Conservation (phyloP, 139 green algal genomes). For the Coelastrella sp. region DNA sequence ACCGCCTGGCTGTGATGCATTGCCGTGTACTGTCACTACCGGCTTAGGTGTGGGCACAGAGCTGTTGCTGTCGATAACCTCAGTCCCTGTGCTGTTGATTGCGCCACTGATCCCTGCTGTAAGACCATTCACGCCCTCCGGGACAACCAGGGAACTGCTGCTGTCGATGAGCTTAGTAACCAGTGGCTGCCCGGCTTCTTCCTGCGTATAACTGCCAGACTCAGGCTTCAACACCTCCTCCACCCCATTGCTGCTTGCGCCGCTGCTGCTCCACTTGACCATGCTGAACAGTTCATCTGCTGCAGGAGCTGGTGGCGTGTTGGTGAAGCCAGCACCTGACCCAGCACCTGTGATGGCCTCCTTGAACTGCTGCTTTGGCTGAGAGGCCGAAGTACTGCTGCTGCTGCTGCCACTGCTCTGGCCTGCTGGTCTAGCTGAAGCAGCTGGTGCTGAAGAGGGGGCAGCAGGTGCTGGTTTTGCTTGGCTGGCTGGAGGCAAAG, state of each 20-base stretch:
- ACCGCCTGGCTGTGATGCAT: background rate
- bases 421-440: background rate
- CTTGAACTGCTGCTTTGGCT: background rate
- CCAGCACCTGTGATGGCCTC: conserved; percentile 5
- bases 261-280: background rate
- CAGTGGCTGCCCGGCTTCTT: background rate
- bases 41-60: background rate
- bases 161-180: background rate
- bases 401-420: conserved; percentile 26
- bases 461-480: background rate
- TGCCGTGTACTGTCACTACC: background rate
- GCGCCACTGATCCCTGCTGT: no score
- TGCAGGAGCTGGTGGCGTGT: background rate
- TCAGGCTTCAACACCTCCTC: conserved; percentile 28
- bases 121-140: no score
- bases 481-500: background rate
- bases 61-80: no score
- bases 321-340: background rate
- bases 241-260: background rate
- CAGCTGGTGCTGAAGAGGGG: background rate
- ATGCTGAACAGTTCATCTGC: conserved; percentile 1
- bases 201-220: conserved; percentile 11
- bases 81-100: no score
- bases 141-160: no score
- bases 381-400: conserved; percentile 1